Percentiles rank a stretch among this genome's conserved stretches.
Conservation (phyloP, 148 eudicot species). For the Suaeda aralocaspica region DNA sequence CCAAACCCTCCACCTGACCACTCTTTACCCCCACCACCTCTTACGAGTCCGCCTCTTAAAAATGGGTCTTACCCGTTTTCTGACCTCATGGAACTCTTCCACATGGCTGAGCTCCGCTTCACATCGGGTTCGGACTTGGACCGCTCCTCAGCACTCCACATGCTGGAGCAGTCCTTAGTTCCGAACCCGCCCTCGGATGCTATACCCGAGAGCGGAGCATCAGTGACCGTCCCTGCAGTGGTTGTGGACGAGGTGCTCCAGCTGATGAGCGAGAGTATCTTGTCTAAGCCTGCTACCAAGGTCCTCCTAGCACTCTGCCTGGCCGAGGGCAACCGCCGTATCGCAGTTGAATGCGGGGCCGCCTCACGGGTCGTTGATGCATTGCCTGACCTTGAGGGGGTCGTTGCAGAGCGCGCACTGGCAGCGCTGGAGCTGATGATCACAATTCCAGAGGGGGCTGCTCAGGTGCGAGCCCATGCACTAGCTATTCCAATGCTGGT, state of each 20-base stretch:
- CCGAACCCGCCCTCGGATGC: constrained; percentile 44
- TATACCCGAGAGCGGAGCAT: constrained; percentile 24
- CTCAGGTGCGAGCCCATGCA: constrained; percentile 72
- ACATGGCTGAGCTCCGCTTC: constrained; percentile 64
- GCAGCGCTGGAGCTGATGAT: constrained; percentile 82
- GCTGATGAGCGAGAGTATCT: constrained; percentile 31
- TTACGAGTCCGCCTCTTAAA: too few relatives aligned
- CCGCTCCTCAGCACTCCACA: constrained; percentile 44
- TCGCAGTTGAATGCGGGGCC: constrained; percentile 74
- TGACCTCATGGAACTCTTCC: constrained; percentile 49
- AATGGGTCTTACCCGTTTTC: constrained; percentile 21
- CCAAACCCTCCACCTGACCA: constrained; percentile 31
- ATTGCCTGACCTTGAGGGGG: constrained; percentile 58
- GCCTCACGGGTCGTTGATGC: constrained; percentile 73
- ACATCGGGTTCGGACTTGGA: constrained; percentile 46
- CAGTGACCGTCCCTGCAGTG: constrained; percentile 41
- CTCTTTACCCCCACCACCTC: constrained; percentile 20
- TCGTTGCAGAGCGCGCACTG: constrained; percentile 66
- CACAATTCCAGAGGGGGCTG: constrained; percentile 70
- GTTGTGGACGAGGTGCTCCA: constrained; percentile 53
- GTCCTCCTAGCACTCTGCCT: constrained; percentile 67
- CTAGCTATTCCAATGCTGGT: constrained; percentile 89
- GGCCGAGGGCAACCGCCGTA: constrained; percentile 55
- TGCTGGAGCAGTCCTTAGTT: constrained; percentile 63
- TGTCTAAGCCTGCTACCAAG: constrained; percentile 61